These are phyloP conservation scores for Eleusine indica DNA, from an alignment of 176 grass and related monocot species.

Conservation along the genomic window DNA sequence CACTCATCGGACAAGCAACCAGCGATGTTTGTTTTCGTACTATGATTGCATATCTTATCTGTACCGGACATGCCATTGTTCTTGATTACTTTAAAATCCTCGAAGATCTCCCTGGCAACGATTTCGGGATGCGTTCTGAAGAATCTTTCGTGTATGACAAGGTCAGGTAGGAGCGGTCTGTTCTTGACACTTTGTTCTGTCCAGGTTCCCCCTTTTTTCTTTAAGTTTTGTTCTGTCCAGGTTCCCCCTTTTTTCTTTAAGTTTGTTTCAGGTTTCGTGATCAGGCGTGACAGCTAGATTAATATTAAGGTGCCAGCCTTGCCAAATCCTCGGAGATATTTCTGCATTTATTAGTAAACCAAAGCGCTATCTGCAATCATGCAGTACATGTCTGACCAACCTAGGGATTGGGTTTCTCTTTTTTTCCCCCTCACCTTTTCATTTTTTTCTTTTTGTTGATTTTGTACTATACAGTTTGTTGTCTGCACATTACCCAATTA, in stretches of 20 bases:
- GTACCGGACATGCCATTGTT: neutral
- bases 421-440: too few relatives aligned
- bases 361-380: neutral
- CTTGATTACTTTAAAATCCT: conserved; percentile 24
- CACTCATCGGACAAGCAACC: too few relatives aligned
- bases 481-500: too few relatives aligned
- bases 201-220: neutral
- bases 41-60: too few relatives aligned
- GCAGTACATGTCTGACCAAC: neutral
- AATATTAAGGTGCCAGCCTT: neutral
- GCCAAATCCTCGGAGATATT: conserved; percentile 6
- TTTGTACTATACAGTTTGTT: too few relatives aligned
- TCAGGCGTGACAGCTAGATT: neutral
- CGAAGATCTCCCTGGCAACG: conserved; percentile 26
- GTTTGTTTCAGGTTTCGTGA: neutral
- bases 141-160: conserved; percentile 30
- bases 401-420: neutral
- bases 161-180: neutral
- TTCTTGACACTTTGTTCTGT: neutral
- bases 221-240: neutral
- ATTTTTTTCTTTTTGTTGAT: too few relatives aligned
- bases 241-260: neutral
- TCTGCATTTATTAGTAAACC: neutral
- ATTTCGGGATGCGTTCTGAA: neutral
- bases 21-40: neutral